These are phyloP conservation scores for Tulasnella sp. DNA, from an alignment of 768 basidiomycete species.

Conservation along the genomic window DNA sequence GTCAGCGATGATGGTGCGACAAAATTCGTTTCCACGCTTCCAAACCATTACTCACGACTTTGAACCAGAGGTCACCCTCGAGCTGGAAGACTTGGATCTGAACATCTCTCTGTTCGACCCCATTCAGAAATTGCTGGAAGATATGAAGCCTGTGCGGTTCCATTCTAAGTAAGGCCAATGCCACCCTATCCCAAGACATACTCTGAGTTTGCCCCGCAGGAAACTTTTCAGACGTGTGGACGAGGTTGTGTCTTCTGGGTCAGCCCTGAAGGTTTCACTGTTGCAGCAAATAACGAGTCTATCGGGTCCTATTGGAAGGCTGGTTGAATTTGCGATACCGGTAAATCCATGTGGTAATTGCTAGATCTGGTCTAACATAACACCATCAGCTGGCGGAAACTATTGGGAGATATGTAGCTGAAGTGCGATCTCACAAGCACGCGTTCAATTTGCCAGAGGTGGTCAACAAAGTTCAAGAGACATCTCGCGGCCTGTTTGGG, in stretches of 20 bases:
- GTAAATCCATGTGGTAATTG: constrained; percentile 31
- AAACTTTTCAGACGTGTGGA: constrained; percentile 81
- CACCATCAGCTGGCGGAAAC: constrained; percentile 65
- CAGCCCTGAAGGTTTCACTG: constrained; percentile 58
- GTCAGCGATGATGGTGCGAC: constrained; percentile 61
- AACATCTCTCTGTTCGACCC: constrained; percentile 69
- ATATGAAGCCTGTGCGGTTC: constrained; percentile 45
- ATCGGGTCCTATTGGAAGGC: constrained; percentile 59
- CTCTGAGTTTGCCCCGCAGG: constrained; percentile 29
- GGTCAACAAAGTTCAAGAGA: constrained; percentile 57
- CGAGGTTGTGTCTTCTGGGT: constrained; percentile 56
- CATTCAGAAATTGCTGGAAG: constrained; percentile 67
- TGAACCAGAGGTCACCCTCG: constrained; percentile 49
- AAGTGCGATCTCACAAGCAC: constrained; percentile 63
- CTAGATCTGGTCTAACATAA: not conserved
- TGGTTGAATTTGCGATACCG: constrained; percentile 85
- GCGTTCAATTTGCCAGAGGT: constrained; percentile 65
- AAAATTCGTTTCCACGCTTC: not conserved
- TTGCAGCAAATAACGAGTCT: constrained; percentile 59
- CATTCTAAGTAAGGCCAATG: constrained; percentile 49
- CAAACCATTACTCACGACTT: constrained; percentile 3
- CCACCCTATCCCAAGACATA: not conserved
- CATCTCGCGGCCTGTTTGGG: constrained; percentile 53
- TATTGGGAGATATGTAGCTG: constrained; percentile 73
- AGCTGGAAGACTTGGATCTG: constrained; percentile 62